These are phyloP conservation scores for Aspergillus brunneoviolaceus DNA, from an alignment of 2,329 filamentous ascomycete genomes.

Conservation along the genomic window DNA sequence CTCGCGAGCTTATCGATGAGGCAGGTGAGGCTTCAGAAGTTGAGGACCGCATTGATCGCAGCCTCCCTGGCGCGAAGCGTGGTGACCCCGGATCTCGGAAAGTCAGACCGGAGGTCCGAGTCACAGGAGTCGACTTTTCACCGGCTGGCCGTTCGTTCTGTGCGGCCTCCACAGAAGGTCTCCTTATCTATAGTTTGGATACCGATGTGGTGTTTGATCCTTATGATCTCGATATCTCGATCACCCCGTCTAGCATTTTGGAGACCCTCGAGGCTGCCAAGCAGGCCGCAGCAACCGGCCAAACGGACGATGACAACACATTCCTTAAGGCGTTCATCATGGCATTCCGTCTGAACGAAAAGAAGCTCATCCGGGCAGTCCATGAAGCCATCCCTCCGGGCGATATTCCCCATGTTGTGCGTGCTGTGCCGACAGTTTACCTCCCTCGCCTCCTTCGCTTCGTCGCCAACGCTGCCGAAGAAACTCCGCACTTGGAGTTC, in stretches of 20 bases:
- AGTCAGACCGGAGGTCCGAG: slow-evolving; percentile 76
- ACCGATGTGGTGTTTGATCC: slow-evolving; percentile 84
- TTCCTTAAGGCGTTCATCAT: slow-evolving; percentile 93
- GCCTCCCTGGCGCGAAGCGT: slow-evolving; percentile 80
- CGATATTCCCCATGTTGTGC: slow-evolving; percentile 75
- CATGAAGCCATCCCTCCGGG: slow-evolving; percentile 77
- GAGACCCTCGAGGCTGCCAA: slow-evolving; percentile 61
- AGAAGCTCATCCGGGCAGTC: slow-evolving; percentile 75
- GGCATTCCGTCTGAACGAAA: slow-evolving; percentile 93
- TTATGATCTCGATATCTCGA: slow-evolving; percentile 90
- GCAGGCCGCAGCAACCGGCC: slow-evolving; percentile 33
- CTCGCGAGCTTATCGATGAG: slow-evolving; percentile 79
- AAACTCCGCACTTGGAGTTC: slow-evolving; percentile 91
- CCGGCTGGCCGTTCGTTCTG: slow-evolving; percentile 89
- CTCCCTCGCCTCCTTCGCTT: slow-evolving; percentile 81
- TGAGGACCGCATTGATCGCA: slow-evolving; percentile 76
- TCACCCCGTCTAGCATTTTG: slow-evolving; percentile 84
- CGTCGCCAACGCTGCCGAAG: slow-evolving; percentile 81
- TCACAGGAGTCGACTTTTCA: slow-evolving; percentile 81
- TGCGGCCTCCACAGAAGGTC: slow-evolving; percentile 88
- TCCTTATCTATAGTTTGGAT: slow-evolving; percentile 91
- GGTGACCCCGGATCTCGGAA: slow-evolving; percentile 81
- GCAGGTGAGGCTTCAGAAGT: slow-evolving; percentile 84
- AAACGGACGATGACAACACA: slow-evolving; percentile 67
- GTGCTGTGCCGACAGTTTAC: slow-evolving; percentile 79